Conservation (phyloP, 768 basidiomycete species). For the Tephrocybe rancida region DNA sequence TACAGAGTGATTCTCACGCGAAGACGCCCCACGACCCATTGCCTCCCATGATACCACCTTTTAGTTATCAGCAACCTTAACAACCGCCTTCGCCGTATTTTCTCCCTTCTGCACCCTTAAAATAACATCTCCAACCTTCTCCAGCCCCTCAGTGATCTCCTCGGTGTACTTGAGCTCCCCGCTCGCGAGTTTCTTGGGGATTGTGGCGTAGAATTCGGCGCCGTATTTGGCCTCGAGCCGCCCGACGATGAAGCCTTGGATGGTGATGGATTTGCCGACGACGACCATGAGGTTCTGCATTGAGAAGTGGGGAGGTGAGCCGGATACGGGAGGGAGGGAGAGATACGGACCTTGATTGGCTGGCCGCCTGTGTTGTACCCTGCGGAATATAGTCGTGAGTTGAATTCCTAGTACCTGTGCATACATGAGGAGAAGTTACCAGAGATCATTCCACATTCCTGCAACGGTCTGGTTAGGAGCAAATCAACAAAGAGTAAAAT, state of each 20-base stretch:
- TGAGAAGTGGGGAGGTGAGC: too few relatives aligned
- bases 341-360: slow-evolving; percentile 16
- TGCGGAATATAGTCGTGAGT: background rate
- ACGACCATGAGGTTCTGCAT: slow-evolving; percentile 39
- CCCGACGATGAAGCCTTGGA: slow-evolving; percentile 39
- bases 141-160: slow-evolving; percentile 46
- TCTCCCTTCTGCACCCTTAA: too few relatives aligned
- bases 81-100: too few relatives aligned
- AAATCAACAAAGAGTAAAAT: background rate
- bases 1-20: too few relatives aligned
- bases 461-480: background rate
- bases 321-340: too few relatives aligned
- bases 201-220: slow-evolving; percentile 40
- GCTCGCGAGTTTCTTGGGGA: slow-evolving; percentile 41
- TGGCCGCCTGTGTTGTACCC: slow-evolving; percentile 35
- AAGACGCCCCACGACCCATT: too few relatives aligned
- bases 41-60: too few relatives aligned
- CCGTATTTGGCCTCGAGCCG: slow-evolving; percentile 34
- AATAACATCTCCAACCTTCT: too few relatives aligned
- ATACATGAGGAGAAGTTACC: slow-evolving; percentile 6
- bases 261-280: slow-evolving; percentile 41
- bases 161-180: slow-evolving; percentile 53
- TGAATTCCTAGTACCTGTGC: background rate
- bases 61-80: too few relatives aligned
- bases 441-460: slow-evolving; percentile 47